These are phyloP conservation scores for Scedosporium aurantiacum DNA, from an alignment of 2,329 filamentous ascomycete genomes.

Conservation along the genomic window DNA sequence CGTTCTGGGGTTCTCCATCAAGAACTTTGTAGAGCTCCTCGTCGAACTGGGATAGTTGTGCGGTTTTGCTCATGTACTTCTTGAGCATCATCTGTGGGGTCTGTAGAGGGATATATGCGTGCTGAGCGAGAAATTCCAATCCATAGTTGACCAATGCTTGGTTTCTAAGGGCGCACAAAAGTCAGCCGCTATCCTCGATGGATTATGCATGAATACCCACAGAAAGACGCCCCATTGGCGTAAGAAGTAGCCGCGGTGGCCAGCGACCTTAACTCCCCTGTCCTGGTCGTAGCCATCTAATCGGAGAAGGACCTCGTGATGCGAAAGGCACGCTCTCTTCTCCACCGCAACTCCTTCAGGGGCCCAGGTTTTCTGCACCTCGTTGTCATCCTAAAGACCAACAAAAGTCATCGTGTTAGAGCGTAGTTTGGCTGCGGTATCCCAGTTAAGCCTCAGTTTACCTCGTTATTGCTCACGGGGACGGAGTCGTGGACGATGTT, in stretches of 20 bases:
- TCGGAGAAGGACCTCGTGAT: constrained; percentile 85
- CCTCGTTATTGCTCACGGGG: constrained; percentile 71
- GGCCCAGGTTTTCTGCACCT: constrained; percentile 64
- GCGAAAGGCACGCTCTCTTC: constrained; percentile 71
- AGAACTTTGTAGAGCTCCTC: constrained; percentile 97
- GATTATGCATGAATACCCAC: constrained; percentile 6
- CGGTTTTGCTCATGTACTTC: constrained; percentile 95
- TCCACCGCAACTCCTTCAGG: constrained; percentile 64
- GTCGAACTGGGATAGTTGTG: constrained; percentile 93
- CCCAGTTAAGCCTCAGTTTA: constrained; percentile 17
- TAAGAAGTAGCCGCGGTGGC: constrained; percentile 88
- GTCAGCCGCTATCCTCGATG: constrained; percentile 9
- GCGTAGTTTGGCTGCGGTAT: background rate
- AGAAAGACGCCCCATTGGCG: constrained; percentile 82
- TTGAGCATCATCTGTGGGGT: constrained; percentile 91
- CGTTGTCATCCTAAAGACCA: constrained; percentile 61
- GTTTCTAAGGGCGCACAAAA: constrained; percentile 33
- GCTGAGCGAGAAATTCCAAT: constrained; percentile 72
- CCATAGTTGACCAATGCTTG: constrained; percentile 93
- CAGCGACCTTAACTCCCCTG: constrained; percentile 85
- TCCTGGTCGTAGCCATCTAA: constrained; percentile 89
- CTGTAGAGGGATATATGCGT: constrained; percentile 73
- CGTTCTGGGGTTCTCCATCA: constrained; percentile 72
- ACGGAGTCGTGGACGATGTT: constrained; percentile 71
- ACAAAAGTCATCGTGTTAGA: background rate